These are phyloP conservation scores for Solanum clarkiae DNA, from an alignment of 257 asterid species.

Conservation along the genomic window DNA sequence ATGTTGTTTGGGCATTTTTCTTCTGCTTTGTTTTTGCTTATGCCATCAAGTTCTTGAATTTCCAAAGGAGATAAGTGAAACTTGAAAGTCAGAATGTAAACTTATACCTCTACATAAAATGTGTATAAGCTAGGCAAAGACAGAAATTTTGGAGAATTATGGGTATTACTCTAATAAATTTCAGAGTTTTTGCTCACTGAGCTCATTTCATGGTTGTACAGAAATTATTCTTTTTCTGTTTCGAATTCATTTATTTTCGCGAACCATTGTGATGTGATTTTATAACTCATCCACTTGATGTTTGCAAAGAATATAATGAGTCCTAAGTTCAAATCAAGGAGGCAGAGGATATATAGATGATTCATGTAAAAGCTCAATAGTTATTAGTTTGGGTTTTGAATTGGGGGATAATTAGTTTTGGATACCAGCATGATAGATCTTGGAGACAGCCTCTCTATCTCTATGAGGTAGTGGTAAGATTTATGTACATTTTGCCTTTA, in stretches of 20 bases:
- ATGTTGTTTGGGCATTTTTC: constrained; percentile 54
- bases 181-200: not conserved
- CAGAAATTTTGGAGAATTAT: not conserved
- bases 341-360: not conserved
- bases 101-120: not conserved
- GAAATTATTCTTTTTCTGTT: not conserved
- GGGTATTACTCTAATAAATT: not conserved
- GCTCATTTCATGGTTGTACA: not conserved
- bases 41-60: constrained; percentile 59
- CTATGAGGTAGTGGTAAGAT: too few species aligned
- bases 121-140: not conserved
- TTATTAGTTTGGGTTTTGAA: not conserved
- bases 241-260: not conserved
- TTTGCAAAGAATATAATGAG: not conserved
- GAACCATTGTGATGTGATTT: not conserved
- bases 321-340: not conserved
- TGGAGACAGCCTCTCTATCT: too few species aligned
- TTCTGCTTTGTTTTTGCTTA: constrained; percentile 59
- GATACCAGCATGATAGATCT: not conserved
- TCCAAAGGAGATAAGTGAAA: constrained; percentile 45
- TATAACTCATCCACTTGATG: not conserved
- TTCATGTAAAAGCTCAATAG: not conserved
- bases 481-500: too few species aligned
- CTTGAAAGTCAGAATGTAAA: not conserved
- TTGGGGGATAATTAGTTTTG: not conserved